Conservation (phyloP, 768 basidiomycete species). For the Gautieria morchelliformis region DNA sequence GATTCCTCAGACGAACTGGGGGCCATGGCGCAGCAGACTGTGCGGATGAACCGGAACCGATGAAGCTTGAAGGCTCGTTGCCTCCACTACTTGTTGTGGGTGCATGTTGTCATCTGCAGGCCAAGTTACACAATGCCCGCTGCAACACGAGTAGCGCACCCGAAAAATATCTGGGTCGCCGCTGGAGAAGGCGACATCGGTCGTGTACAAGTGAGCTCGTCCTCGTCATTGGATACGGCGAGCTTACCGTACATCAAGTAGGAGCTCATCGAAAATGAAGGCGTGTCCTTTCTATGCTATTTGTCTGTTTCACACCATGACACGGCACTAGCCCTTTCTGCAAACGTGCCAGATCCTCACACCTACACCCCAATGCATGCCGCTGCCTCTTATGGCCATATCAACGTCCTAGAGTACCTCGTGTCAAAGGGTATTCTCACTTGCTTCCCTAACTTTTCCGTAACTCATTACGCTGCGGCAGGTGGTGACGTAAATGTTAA, state of each 20-base stretch:
- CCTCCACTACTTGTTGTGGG: background rate
- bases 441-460: background rate
- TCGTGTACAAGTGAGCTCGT: slow-evolving; percentile 56
- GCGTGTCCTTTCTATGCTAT: slow-evolving; percentile 29
- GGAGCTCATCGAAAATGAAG: slow-evolving; percentile 51
- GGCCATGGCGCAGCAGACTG: no score
- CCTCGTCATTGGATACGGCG: slow-evolving; percentile 1
- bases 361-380: slow-evolving; percentile 92
- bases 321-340: slow-evolving; percentile 32
- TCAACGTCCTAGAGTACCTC: slow-evolving; percentile 68
- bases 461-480: slow-evolving; percentile 16
- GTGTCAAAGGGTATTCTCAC: slow-evolving; percentile 48
- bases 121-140: slow-evolving; percentile 21
- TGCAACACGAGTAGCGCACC: background rate
- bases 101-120: background rate
- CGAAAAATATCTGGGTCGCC: slow-evolving; percentile 86
- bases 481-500: slow-evolving; percentile 84
- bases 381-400: slow-evolving; percentile 84
- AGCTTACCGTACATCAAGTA: slow-evolving; percentile 16
- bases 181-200: slow-evolving; percentile 81
- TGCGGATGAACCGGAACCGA: no score
- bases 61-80: background rate
- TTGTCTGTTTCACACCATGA: background rate
- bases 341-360: slow-evolving; percentile 59
- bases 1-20: background rate